Percentiles rank a stretch among this genome's conserved stretches.
Evolutionary conservation across 352 stramenopile genomes (phyloP).

Genomic region (Peronospora tabacina): DNA sequence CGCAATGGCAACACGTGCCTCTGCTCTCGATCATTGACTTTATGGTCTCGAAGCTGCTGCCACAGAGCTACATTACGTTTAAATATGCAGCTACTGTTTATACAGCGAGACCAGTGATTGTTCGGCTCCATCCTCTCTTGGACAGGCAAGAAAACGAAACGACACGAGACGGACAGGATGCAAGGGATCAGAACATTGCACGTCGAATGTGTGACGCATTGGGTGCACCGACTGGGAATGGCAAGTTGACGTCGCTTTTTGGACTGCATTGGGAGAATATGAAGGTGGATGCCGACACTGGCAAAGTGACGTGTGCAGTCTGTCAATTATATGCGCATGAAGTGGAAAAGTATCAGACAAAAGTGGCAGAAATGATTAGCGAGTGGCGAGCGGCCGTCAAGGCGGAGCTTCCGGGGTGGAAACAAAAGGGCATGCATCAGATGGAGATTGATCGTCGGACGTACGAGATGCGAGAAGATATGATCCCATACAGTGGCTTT

Average conservation of each 20-base stretch:
- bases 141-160: constrained; percentile 9
- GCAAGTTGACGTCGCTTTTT: constrained; percentile 42
- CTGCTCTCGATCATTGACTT: constrained; percentile 48
- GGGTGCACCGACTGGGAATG: constrained; percentile 23
- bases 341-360: constrained; percentile 39
- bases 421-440: constrained; percentile 43
- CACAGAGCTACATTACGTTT: constrained; percentile 55
- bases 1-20: constrained; percentile 43
- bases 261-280: constrained; percentile 64
- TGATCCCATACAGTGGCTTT: constrained; percentile 51
- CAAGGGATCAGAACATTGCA: constrained; percentile 17
- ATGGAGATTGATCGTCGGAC: constrained; percentile 54
- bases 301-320: constrained; percentile 28
- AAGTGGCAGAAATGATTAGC: constrained; percentile 36
- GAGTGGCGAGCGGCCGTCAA: constrained; percentile 38
- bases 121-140: constrained; percentile 27
- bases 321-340: constrained; percentile 44
- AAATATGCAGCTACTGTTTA: constrained; percentile 52
- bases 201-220: constrained; percentile 24
- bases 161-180: constrained; percentile 9
- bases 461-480: constrained; percentile 50
- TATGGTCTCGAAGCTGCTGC: constrained; percentile 38
- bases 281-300: constrained; percentile 26
- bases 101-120: constrained; percentile 41
- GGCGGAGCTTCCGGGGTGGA: constrained; percentile 31